Percentiles rank a stretch among this genome's conserved stretches.
Evolutionary conservation across 1,284 basidiomycete species (phyloP).

Genomic region (Ganoderma leucocontextum): DNA sequence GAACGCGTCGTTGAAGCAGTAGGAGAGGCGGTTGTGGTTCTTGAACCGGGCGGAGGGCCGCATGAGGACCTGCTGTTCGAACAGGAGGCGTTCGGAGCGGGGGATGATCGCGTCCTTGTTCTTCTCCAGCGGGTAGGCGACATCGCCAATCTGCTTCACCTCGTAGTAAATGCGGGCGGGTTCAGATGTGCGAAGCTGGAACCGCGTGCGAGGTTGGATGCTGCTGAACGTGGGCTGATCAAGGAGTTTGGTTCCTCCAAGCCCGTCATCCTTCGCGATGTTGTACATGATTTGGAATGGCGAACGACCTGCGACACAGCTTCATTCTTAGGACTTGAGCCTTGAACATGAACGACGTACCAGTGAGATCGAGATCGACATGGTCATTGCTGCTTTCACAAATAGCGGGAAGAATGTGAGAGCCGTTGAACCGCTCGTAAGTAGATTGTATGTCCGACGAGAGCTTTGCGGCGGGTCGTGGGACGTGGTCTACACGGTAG

Average conservation of each 20-base stretch:
- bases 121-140: conserved; percentile 81
- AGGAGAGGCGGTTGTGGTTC: conserved; percentile 69
- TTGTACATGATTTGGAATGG: conserved; percentile 91
- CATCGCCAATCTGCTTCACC: conserved; percentile 88
- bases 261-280: conserved; percentile 68
- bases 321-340: conserved; percentile 13
- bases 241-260: conserved; percentile 66
- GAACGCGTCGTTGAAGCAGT: conserved; percentile 81
- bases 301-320: conserved; percentile 63
- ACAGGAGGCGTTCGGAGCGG: conserved; percentile 68
- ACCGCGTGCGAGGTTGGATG: conserved; percentile 82
- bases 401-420: conserved; percentile 75
- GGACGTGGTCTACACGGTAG: conserved; percentile 80
- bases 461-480: conserved; percentile 72
- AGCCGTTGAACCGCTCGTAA: conserved; percentile 69
- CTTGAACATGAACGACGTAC: conserved; percentile 45
- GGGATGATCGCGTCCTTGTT: conserved; percentile 68
- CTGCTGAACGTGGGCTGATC: conserved; percentile 85
- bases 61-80: conserved; percentile 85
- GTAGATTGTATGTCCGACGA: conserved; percentile 61
- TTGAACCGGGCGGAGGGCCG: conserved; percentile 84
- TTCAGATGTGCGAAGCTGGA: conserved; percentile 84
- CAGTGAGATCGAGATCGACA: conserved; percentile 82
- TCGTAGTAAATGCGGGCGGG: conserved; percentile 90
- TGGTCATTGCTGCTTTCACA: conserved; percentile 85